phyloP scores from a whole-genome alignment of 2,329 filamentous ascomycete species.

The Phaeosphaeria sp. region DNA sequence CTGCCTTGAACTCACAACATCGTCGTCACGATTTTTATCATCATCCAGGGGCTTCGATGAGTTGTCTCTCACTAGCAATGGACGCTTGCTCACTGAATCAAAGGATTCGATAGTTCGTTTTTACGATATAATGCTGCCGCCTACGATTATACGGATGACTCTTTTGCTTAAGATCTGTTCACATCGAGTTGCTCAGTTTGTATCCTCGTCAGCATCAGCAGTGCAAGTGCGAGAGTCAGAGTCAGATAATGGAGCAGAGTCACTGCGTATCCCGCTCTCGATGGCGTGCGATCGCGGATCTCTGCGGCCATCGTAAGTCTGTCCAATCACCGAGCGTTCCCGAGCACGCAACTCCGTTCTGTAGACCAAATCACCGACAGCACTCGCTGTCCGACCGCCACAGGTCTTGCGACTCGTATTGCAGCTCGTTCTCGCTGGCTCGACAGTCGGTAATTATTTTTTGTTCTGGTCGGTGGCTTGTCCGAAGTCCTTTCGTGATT shows the following conservation, averaged over 20 bases:
- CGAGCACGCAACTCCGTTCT: not conserved
- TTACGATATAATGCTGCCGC: not conserved
- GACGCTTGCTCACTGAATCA: not conserved
- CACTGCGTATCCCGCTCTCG: not conserved
- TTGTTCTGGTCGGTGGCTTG: not conserved
- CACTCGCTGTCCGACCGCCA: not conserved
- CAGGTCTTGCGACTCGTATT: not conserved
- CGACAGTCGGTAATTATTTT: not conserved
- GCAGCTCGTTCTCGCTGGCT: not conserved
- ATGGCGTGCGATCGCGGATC: not conserved
- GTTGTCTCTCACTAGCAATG: not conserved
- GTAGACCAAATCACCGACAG: not conserved
- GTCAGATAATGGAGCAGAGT: not conserved
- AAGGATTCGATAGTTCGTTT: not conserved
- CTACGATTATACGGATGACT: not conserved
- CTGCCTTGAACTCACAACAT: conserved; percentile 25
- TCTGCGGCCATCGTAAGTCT: not conserved
- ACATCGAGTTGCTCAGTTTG: not conserved
- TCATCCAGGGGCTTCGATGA: not conserved
- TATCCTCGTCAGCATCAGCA: not conserved
- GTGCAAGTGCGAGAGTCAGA: not conserved
- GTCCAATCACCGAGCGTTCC: not conserved
- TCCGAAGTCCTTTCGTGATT: not conserved
- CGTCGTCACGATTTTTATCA: not conserved
- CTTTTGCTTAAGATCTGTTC: not conserved